phyloP scores from a whole-genome alignment of 768 basidiomycete species.

The Coprinellus micaceus region DNA sequence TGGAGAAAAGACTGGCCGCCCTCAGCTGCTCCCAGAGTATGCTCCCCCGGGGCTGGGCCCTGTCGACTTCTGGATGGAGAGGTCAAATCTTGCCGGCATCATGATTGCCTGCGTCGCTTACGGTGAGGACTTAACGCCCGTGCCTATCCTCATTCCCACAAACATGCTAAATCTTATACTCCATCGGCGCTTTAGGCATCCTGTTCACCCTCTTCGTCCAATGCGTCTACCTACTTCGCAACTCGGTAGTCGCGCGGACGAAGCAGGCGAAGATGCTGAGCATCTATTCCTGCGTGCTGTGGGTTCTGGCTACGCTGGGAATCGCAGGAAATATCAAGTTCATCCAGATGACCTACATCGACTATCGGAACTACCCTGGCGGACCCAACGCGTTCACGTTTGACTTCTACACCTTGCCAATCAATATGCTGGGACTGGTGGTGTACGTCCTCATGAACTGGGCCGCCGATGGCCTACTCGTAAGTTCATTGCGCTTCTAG shows the following conservation, averaged over 20 bases:
- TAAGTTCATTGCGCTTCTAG: background rate
- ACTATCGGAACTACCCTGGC: constrained; percentile 18
- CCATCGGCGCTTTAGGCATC: background rate
- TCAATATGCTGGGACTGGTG: constrained; percentile 13
- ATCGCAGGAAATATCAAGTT: constrained; percentile 17
- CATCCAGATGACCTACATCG: constrained; percentile 17
- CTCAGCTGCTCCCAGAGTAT: background rate
- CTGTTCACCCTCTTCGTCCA: constrained; percentile 13
- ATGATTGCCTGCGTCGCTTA: background rate
- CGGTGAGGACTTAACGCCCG: background rate
- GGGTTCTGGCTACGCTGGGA: constrained; percentile 20
- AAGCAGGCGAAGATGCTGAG: constrained; percentile 7
- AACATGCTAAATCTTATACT: background rate
- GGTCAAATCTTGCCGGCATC: background rate
- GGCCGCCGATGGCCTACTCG: constrained; percentile 18
- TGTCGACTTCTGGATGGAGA: background rate
- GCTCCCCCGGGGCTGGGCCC: background rate
- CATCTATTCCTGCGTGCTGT: constrained; percentile 15
- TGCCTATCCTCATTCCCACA: background rate
- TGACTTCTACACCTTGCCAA: constrained; percentile 5
- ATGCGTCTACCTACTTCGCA: constrained; percentile 9
- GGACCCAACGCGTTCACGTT: constrained; percentile 13
- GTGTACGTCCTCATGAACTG: constrained; percentile 17
- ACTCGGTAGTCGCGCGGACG: background rate
- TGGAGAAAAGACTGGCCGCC: background rate